These are phyloP conservation scores for Oryza australiensis DNA, from an alignment of 176 grass and related monocot genomes.

Conservation along the genomic window DNA sequence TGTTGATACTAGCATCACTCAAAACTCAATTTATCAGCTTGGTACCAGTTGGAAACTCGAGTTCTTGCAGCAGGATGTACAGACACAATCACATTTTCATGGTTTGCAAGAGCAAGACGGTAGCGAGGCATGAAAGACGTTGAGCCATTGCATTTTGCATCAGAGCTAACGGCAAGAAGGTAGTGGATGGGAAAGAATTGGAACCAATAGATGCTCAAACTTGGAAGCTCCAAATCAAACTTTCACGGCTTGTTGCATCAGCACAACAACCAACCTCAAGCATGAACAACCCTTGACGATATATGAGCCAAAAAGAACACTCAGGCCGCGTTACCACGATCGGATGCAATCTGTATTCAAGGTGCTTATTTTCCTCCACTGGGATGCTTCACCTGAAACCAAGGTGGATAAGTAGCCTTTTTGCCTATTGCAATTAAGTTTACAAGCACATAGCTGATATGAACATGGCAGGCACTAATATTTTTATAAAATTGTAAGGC, in stretches of 20 bases:
- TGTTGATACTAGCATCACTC: too few species aligned
- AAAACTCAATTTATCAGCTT: not conserved
- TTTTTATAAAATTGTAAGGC: slow-evolving; percentile 20
- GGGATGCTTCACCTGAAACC: not conserved
- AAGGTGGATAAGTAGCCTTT: slow-evolving; percentile 31
- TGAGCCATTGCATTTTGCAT: too few species aligned
- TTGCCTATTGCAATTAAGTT: slow-evolving; percentile 30
- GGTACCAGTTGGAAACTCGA: not conserved
- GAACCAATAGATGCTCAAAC: not conserved
- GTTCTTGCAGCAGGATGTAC: not conserved
- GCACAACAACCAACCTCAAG: not conserved
- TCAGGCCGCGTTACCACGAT: not conserved
- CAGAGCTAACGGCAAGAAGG: not conserved
- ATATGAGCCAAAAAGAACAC: not conserved
- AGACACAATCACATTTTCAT: not conserved
- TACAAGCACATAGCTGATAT: slow-evolving; percentile 45
- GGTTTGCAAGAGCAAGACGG: not conserved
- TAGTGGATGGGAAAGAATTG: too few species aligned
- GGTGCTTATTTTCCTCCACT: slow-evolving; percentile 46
- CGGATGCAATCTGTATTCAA: slow-evolving; percentile 13
- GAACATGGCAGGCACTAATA: slow-evolving; percentile 36
- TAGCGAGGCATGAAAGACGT: not conserved
- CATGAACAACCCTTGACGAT: not conserved
- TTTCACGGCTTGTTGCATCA: not conserved
- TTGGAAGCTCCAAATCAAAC: too few species aligned